A percentile compares a stretch with the other conserved stretches of the same genome.
These are phyloP conservation scores for Zygoascus sp. DNA, from an alignment of 1,139 yeast genomes.

Conservation along the genomic window DNA sequence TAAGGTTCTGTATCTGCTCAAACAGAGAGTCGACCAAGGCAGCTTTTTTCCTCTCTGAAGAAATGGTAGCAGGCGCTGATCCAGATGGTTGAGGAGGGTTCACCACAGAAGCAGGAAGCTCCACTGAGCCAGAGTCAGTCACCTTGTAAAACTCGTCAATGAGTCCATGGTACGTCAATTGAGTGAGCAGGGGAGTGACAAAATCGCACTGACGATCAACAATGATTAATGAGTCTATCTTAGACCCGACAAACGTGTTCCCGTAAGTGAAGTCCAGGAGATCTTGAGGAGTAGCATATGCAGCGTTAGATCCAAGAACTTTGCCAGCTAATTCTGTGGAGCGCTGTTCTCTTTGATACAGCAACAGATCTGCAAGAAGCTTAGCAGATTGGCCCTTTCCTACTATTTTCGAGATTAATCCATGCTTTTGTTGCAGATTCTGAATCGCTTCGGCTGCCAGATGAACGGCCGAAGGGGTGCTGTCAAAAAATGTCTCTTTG, in stretches of 20 bases:
- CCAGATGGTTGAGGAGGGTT: constrained; percentile 14
- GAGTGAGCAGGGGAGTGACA: constrained; percentile 65
- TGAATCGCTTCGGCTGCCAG: constrained; percentile 41
- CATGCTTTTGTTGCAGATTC: constrained; percentile 35
- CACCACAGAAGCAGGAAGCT: constrained; percentile 35
- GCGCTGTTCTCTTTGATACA: constrained; percentile 26
- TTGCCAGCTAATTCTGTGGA: constrained; percentile 22
- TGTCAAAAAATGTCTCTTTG: constrained; percentile 35
- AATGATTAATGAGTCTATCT: constrained; percentile 51
- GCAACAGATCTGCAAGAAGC: constrained; percentile 38
- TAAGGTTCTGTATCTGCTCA: constrained; percentile 54
- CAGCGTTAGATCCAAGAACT: constrained; percentile 8
- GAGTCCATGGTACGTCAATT: constrained; percentile 77
- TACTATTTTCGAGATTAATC: constrained; percentile 41
- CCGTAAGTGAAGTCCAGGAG: constrained; percentile 31
- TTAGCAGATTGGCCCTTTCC: constrained; percentile 47
- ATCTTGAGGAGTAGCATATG: constrained; percentile 4
- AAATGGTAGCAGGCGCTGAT: not conserved
- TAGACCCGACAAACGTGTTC: constrained; percentile 32
- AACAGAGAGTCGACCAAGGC: constrained; percentile 42
- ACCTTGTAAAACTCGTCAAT: constrained; percentile 66
- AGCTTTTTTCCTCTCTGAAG: constrained; percentile 27
- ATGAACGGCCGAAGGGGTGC: constrained; percentile 37
- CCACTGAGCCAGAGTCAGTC: constrained; percentile 45
- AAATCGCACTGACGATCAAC: constrained; percentile 75